Evolutionary conservation across 2,329 filamentous ascomycete species (phyloP), one percentile per base, ranked within the genome.

Genomic region (Ophiocordyceps robertsii): DNA sequence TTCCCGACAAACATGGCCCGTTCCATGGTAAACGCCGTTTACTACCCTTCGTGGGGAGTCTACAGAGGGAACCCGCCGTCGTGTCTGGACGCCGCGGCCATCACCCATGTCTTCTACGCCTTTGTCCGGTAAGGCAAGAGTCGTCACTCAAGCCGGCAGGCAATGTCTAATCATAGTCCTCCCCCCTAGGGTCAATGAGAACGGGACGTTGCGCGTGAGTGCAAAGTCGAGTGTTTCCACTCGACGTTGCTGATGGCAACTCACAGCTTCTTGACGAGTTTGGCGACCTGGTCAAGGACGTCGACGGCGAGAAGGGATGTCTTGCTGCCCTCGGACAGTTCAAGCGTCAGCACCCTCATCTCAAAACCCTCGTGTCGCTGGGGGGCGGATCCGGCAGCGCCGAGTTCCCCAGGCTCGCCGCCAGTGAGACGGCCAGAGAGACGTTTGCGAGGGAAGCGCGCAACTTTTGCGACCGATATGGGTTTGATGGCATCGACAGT

Each of bases 21-120:
- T 7, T 24, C 24, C 24, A 24, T 24, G 24, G 24, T 24, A 24
- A 24, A 24, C 24, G 24, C 24, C 24, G 24, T 24, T 7, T 24
- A 24, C 24, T 24, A 24, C 24, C 24, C 24, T 24, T 24, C 24
- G 24, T 24, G 24, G 24, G 24, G 24, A 24, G 24, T 24, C 24
- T 24, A 24, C 24, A 7, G 24, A 24, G 66, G 72, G 42, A 71
- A 74, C 43, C 68, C 74, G n/a, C 78, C 78, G 0, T 76, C 74
- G 0, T 70, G 67, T 6, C 54, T 82, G 42, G 69, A 73, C 42
- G 58, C 74, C 47, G 64, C 68, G 33, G 68, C 69, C 43, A 68
- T 80, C 44, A 80, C 77, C 7, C 77, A 82, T 52, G 63, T 80
- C 8, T 77, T 79, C 51, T 82, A 82, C 51, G 73, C 78, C 19